Percentiles rank a stretch among this genome's conserved stretches.
phyloP scores from a whole-genome alignment of 2,329 filamentous ascomycete genomes.

The Fusarium sp. region DNA sequence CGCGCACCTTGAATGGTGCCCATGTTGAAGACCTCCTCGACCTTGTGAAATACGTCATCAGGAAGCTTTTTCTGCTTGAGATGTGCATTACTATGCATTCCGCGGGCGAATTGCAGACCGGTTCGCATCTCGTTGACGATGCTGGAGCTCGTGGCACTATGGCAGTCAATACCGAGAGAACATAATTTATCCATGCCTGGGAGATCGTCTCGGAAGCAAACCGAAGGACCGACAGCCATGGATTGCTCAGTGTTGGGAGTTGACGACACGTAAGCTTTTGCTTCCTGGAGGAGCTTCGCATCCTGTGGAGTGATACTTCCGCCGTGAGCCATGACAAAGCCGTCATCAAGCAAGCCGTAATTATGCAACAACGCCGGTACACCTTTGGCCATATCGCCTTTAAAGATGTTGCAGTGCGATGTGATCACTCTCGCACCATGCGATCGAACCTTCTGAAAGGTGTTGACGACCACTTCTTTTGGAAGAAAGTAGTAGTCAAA shows the following conservation, averaged over 20 bases:
- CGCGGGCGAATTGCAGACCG: constrained; percentile 1
- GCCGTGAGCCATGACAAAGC: constrained; percentile 17
- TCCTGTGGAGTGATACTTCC: constrained; percentile 1
- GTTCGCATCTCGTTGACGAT: constrained; percentile 13
- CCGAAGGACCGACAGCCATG: constrained; percentile 13
- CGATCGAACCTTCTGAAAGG: constrained; percentile 1
- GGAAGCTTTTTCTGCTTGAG: neutral
- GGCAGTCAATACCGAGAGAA: constrained; percentile 11
- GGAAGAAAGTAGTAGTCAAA: constrained; percentile 31
- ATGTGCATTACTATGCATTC: neutral
- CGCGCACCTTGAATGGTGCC: constrained; percentile 18
- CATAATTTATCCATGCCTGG: constrained; percentile 2
- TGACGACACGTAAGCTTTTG: constrained; percentile 8
- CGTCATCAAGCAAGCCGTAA: constrained; percentile 5
- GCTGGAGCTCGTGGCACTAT: constrained; percentile 8
- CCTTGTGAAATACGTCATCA: neutral
- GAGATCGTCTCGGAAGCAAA: constrained; percentile 16
- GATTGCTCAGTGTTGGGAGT: constrained; percentile 33
- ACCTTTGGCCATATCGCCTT: neutral
- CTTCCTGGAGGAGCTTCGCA: neutral
- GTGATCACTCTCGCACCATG: constrained; percentile 1
- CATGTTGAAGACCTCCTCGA: constrained; percentile 12
- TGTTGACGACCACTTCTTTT: neutral
- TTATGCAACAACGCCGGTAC: constrained; percentile 10
- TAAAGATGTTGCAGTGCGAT: constrained; percentile 13